Evolutionary conservation across 2,329 filamentous ascomycete species (phyloP).

Genomic region (Aspergillus sp.): DNA sequence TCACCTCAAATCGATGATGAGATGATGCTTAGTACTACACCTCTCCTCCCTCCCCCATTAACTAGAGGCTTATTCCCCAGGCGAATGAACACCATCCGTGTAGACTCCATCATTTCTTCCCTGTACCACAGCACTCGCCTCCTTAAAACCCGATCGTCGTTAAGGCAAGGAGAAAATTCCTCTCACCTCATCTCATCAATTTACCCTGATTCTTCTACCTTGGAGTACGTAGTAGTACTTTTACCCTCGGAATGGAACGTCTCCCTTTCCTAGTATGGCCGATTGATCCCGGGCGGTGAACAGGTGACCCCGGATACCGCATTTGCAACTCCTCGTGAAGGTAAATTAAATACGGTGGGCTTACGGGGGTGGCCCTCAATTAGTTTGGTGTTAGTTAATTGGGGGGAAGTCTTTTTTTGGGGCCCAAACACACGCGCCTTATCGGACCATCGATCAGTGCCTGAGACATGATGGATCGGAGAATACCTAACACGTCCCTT

Average conservation of each 20-base stretch:
- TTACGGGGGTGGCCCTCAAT: slow-evolving; percentile 1
- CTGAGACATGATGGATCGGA: slow-evolving; percentile 2
- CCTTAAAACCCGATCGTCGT: not conserved
- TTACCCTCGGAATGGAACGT: not conserved
- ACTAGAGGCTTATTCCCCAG: not conserved
- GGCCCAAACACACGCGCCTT: slow-evolving; percentile 3
- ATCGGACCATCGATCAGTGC: slow-evolving; percentile 5
- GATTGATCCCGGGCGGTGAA: slow-evolving; percentile 2
- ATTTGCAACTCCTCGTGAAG: not conserved
- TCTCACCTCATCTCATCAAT: not conserved
- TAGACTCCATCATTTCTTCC: not conserved
- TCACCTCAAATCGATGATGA: not conserved
- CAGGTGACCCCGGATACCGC: slow-evolving; percentile 1
- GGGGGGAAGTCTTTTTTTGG: not conserved
- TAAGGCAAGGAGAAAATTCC: no score
- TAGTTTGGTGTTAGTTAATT: not conserved
- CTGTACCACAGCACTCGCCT: not conserved
- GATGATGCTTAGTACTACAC: not conserved
- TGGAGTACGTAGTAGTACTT: not conserved
- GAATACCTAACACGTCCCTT: not conserved
- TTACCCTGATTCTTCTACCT: not conserved
- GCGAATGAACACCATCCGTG: not conserved
- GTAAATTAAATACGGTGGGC: slow-evolving; percentile 3
- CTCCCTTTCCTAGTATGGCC: not conserved
- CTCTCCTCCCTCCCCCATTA: not conserved